These are phyloP conservation scores for Luffa aegyptiaca DNA, from an alignment of 306 rosid species.

Conservation along the genomic window DNA sequence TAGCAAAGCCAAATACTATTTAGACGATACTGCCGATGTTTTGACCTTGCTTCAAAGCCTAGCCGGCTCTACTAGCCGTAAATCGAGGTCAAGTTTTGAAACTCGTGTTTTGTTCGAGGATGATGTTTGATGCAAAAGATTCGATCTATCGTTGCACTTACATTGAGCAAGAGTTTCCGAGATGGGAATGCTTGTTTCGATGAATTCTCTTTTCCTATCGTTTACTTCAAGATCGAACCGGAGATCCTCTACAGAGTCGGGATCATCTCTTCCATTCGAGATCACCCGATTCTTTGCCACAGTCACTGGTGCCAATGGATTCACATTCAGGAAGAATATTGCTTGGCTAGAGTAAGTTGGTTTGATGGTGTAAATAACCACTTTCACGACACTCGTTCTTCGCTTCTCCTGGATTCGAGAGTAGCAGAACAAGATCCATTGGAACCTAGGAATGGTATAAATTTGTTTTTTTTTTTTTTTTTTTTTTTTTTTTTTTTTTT, in stretches of 20 bases:
- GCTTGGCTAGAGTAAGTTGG: not conserved
- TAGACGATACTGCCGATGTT: conserved; percentile 51
- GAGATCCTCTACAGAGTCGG: not conserved
- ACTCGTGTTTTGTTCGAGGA: conserved; percentile 27
- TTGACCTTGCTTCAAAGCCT: conserved; percentile 45
- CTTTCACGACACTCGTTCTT: conserved; percentile 2
- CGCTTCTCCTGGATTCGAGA: not conserved
- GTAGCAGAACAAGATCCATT: not conserved
- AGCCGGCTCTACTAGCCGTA: conserved; percentile 25
- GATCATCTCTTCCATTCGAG: not conserved
- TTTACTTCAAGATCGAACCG: not conserved
- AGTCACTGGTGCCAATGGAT: not conserved
- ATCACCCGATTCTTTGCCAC: not conserved
- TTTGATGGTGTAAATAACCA: not conserved
- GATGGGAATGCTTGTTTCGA: not conserved
- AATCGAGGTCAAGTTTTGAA: conserved; percentile 17
- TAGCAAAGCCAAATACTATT: conserved; percentile 78
- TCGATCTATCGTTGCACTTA: not conserved
- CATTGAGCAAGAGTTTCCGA: not conserved
- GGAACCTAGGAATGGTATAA: not conserved
- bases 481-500: not conserved
- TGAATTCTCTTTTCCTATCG: conserved; percentile 1
- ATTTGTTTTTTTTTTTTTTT: not conserved
- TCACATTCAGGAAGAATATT: not conserved
- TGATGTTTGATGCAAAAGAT: conserved; percentile 17